Conservation (phyloP, 2,329 filamentous ascomycete species). For the Colletotrichum shisoi region DNA sequence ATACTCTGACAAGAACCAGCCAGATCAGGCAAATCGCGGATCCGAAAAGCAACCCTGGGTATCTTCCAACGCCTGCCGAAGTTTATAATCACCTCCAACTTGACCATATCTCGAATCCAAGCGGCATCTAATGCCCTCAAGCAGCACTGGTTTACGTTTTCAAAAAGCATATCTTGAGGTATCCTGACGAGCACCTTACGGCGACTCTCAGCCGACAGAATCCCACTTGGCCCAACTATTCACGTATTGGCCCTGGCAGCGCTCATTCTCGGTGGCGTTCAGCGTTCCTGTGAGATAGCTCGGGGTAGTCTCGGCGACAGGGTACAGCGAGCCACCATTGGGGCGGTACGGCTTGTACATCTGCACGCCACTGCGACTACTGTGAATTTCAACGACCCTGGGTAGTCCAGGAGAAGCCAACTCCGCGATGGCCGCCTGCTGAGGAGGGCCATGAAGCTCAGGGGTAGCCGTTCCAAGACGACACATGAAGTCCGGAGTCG, state of each 20-base stretch:
- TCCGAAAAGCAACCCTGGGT: conserved; percentile 31
- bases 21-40: conserved; percentile 11
- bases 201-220: conserved; percentile 9
- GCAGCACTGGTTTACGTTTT: background rate
- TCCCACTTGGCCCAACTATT: conserved; percentile 33
- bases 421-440: conserved; percentile 37
- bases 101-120: background rate
- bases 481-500: conserved; percentile 14
- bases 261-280: conserved; percentile 24
- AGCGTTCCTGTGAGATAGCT: conserved; percentile 30
- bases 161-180: background rate
- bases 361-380: conserved; percentile 32
- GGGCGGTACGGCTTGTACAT: conserved; percentile 37
- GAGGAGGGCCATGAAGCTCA: conserved; percentile 38
- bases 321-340: conserved; percentile 12
- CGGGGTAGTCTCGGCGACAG: conserved; percentile 27
- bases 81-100: background rate
- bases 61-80: conserved; percentile 32
- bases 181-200: background rate
- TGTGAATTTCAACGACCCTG: conserved; percentile 37
- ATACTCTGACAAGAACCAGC: conserved; percentile 24
- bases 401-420: conserved; percentile 37
- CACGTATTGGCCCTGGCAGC: conserved; percentile 17
- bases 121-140: background rate
- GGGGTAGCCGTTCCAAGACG: conserved; percentile 36